Conservation (phyloP, 2,329 filamentous ascomycete genomes). For the Fusarium brachygibbosum region DNA sequence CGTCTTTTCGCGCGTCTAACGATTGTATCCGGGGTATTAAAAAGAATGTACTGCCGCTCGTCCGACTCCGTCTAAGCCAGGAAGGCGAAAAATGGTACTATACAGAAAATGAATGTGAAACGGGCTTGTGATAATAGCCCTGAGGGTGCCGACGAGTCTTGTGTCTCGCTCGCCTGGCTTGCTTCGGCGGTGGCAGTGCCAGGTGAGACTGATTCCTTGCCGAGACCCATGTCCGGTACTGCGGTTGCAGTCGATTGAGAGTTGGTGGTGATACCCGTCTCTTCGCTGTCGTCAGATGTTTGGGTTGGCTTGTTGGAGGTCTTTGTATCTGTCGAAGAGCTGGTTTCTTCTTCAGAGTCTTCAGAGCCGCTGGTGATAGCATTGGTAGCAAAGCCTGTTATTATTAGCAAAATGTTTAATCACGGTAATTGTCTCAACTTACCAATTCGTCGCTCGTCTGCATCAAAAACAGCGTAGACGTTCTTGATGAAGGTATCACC, state of each 20-base stretch:
- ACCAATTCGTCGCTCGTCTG: constrained; percentile 75
- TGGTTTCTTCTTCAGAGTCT: constrained; percentile 6
- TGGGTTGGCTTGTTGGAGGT: constrained; percentile 27
- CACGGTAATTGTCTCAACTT: constrained; percentile 40
- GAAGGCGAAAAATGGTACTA: constrained; percentile 46
- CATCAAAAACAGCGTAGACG: constrained; percentile 88
- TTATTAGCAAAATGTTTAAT: constrained; percentile 17
- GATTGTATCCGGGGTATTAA: constrained; percentile 44
- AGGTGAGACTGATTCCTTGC: constrained; percentile 45
- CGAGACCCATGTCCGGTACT: constrained; percentile 41
- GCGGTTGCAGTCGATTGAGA: constrained; percentile 32
- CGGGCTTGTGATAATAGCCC: constrained; percentile 38
- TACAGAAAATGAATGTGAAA: constrained; percentile 48
- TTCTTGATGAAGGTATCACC: constrained; percentile 92
- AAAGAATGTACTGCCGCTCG: constrained; percentile 46
- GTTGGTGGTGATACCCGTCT: constrained; percentile 32
- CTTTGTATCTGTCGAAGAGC: constrained; percentile 28
- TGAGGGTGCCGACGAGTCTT: constrained; percentile 43
- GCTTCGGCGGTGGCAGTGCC: constrained; percentile 40
- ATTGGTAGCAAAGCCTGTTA: constrained; percentile 43
- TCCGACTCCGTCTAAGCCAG: constrained; percentile 38
- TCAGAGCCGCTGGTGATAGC: constrained; percentile 29
- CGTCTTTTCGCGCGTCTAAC: constrained; percentile 19
- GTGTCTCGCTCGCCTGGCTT: constrained; percentile 37
- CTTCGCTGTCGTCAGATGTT: constrained; percentile 30